Evolutionary conservation across 2,329 filamentous ascomycete species (phyloP).

Genomic region (Pseudocercospora pini-densiflorae): DNA sequence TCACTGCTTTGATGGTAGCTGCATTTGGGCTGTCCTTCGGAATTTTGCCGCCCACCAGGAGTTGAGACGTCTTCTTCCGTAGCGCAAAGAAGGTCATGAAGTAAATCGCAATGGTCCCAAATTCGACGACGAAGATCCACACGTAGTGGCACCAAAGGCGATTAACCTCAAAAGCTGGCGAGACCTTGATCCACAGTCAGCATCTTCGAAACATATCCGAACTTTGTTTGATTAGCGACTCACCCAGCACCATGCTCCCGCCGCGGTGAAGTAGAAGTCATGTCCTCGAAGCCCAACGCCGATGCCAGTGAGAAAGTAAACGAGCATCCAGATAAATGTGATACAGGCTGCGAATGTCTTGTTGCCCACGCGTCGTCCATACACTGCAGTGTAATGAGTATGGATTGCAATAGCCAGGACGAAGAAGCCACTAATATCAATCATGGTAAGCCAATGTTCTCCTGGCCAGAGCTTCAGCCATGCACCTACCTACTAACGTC

Average conservation of each 20-base stretch:
- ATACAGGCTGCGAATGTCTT: conserved; percentile 57
- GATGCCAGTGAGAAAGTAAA: conserved; percentile 61
- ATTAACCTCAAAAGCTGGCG: conserved; percentile 56
- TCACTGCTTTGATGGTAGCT: conserved; percentile 36
- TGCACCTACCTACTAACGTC: conserved; percentile 60
- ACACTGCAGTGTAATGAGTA: conserved; percentile 67
- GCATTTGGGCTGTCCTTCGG: conserved; percentile 27
- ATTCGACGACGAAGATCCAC: conserved; percentile 65
- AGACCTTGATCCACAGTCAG: conserved; percentile 41
- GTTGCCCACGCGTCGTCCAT: conserved; percentile 57
- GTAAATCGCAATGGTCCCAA: conserved; percentile 58
- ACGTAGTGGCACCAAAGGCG: conserved; percentile 61
- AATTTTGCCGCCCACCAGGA: conserved; percentile 24
- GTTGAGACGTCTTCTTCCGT: conserved; percentile 32
- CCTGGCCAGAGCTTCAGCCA: no score
- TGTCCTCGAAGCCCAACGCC: conserved; percentile 50
- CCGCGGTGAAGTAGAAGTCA: conserved; percentile 60
- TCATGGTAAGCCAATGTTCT: conserved; percentile 46
- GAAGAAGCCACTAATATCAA: conserved; percentile 62
- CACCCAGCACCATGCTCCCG: conserved; percentile 69
- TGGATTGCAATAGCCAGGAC: conserved; percentile 69
- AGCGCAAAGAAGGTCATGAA: conserved; percentile 40
- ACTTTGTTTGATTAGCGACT: neutral
- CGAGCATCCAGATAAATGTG: conserved; percentile 60
- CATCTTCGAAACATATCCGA: neutral